Percentiles rank a stretch among this genome's conserved stretches.
These are phyloP conservation scores for Sinapis alba DNA, from an alignment of 441 rosid genomes.

Conservation along the genomic window DNA sequence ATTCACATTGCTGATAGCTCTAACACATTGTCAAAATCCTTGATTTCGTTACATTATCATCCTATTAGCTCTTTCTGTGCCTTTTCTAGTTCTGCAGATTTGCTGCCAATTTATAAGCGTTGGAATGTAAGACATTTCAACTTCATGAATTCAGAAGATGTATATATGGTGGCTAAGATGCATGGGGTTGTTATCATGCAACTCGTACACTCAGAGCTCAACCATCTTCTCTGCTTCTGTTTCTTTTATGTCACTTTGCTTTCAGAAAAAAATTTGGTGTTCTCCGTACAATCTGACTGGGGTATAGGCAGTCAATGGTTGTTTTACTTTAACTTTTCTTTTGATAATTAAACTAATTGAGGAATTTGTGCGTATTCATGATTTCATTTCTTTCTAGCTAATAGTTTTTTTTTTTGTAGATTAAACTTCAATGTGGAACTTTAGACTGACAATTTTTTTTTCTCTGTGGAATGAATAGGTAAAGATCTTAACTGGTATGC, in stretches of 20 bases:
- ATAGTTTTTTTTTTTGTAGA: neutral
- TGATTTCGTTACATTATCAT: neutral
- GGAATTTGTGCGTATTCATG: neutral
- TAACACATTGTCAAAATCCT: neutral
- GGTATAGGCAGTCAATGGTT: neutral
- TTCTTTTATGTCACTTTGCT: neutral
- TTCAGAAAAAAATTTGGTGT: neutral
- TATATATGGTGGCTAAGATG: neutral
- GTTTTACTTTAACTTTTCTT: neutral
- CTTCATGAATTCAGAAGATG: neutral
- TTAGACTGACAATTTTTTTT: conserved; percentile 20
- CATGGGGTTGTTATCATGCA: neutral
- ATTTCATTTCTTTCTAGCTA: neutral
- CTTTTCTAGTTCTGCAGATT: neutral
- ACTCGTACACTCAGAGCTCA: neutral
- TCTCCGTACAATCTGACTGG: neutral
- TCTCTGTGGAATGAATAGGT: conserved; percentile 45
- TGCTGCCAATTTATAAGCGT: too few relatives aligned
- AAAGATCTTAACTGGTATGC: conserved; percentile 96
- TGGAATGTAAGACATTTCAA: neutral
- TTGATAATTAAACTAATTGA: too few relatives aligned
- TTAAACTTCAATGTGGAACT: neutral
- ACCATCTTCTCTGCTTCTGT: neutral
- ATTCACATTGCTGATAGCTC: neutral
- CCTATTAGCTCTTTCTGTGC: neutral